These are phyloP conservation scores for Primulina huaijiensis DNA, from an alignment of 257 asterid species.

Conservation along the genomic window DNA sequence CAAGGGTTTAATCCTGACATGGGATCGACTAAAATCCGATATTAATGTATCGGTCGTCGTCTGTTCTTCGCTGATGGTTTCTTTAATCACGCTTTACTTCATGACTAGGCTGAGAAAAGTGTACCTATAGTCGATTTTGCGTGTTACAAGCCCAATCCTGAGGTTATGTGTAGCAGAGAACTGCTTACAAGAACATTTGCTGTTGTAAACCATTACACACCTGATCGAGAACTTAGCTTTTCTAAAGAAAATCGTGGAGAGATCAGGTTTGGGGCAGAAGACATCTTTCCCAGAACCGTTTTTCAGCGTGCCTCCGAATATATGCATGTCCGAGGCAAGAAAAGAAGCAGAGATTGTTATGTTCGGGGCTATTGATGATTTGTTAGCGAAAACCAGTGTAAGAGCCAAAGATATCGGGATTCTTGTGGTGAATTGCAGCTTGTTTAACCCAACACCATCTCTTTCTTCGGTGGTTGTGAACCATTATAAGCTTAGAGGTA, in stretches of 20 bases:
- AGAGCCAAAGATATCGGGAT: conserved; percentile 67
- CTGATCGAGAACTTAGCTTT: conserved; percentile 51
- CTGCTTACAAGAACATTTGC: conserved; percentile 47
- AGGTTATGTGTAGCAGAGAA: conserved; percentile 49
- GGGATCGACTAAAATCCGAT: conserved; percentile 54
- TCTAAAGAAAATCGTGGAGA: conserved; percentile 54
- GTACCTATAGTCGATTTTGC: conserved; percentile 61
- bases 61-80: conserved; percentile 44
- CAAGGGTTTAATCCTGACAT: conserved; percentile 13
- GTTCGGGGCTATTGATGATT: conserved; percentile 72
- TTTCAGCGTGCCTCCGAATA: conserved; percentile 42
- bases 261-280: conserved; percentile 74
- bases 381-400: conserved; percentile 57
- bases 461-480: conserved; percentile 72
- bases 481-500: conserved; percentile 66
- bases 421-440: conserved; percentile 67
- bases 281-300: conserved; percentile 61
- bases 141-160: conserved; percentile 54
- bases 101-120: conserved; percentile 61
- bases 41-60: conserved; percentile 34
- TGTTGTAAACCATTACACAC: conserved; percentile 36
- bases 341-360: conserved; percentile 69
- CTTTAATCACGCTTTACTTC: conserved; percentile 52
- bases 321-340: conserved; percentile 60
- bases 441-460: conserved; percentile 73